Evolutionary conservation across 2,329 filamentous ascomycete genomes (phyloP).

Genomic region (Didymella glomerata): DNA sequence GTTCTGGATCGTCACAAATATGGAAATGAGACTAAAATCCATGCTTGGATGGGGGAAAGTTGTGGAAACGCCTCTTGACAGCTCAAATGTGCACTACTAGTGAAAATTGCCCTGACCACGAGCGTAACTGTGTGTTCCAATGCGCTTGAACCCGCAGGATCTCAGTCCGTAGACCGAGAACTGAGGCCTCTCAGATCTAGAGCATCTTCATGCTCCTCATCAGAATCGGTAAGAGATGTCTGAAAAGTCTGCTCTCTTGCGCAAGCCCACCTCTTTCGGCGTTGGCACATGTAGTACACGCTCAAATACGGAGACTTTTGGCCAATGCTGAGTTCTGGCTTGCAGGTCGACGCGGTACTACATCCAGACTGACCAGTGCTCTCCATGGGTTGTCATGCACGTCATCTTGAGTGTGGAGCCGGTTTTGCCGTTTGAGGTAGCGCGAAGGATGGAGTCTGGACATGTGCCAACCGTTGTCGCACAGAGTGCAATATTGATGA

Average conservation of each 20-base stretch:
- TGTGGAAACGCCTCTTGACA: background rate
- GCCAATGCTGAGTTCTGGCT: slow-evolving; percentile 15
- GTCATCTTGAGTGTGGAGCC: slow-evolving; percentile 21
- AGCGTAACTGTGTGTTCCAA: slow-evolving; percentile 34
- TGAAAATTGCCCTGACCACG: slow-evolving; percentile 19
- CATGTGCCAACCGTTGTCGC: slow-evolving; percentile 16
- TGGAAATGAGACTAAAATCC: background rate
- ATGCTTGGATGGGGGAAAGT: background rate
- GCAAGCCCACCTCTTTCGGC: slow-evolving; percentile 32
- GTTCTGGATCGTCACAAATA: background rate
- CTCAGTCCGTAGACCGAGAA: slow-evolving; percentile 34
- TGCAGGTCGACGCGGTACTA: slow-evolving; percentile 17
- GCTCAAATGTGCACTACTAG: slow-evolving; percentile 3
- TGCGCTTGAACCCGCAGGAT: slow-evolving; percentile 38
- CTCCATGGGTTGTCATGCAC: slow-evolving; percentile 24
- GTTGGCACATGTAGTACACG: slow-evolving; percentile 23
- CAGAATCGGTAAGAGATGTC: slow-evolving; percentile 32
- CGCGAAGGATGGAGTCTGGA: slow-evolving; percentile 7
- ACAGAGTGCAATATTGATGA: slow-evolving; percentile 22
- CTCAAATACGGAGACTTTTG: slow-evolving; percentile 20
- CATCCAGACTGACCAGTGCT: slow-evolving; percentile 20
- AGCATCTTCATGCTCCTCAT: slow-evolving; percentile 22
- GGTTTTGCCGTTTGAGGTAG: slow-evolving; percentile 12
- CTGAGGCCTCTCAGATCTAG: slow-evolving; percentile 29
- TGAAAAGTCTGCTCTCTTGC: slow-evolving; percentile 28